Base-by-base conservation (phyloP, 73 alveolate genomes). In the Paramecium primaurelia region DNA sequence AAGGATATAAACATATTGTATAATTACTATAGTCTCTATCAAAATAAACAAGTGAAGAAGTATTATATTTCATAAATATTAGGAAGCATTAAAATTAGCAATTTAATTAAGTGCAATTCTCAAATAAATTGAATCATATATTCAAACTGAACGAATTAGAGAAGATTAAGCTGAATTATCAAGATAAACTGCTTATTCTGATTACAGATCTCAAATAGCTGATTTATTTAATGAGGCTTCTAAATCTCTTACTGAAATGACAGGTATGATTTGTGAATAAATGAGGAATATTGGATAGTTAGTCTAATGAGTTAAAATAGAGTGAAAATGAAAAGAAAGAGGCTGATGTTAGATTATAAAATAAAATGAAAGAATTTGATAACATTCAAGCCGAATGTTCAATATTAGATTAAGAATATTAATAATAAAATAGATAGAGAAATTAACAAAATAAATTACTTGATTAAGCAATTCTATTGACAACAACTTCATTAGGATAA, bases 401-500 rank as follows among this genome's bases (percentile, higher is more conserved):
- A 45, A 26, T 47, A 18, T 32, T 40, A 10, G 73, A 47, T 32
- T 45, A 22, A 80, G 91, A 80, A 80, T 80, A 45, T 49, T 11
- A 42, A 45, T 20, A 22, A 25, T 47, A 16, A 45, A 44, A 71
- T 11, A 5, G 36, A 20, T 26, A 49, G 22, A 80, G 91, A 80
- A 32, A 11, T 25, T 9, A 80, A 80, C n/a, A 80, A 47, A 44
- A 34, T 26, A 47, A 80, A 28, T 49, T 80, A 26, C 44, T 80
- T 45, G 91, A 80, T 45, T 80, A 80, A 80, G 91, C 91, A 26
- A 45, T 80, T 45, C 16, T 42, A 26, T 80, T 80, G 25, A 80
- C 91, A 11, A 45, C 91, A 26, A 80, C 91, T 38, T 80, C 91
- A 32, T 26, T 80, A 80, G 91, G 91, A 80, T 26, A 80, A 80